A percentile compares a stretch with the other conserved stretches of the same genome.
These are phyloP conservation scores for Trypanosoma boissoni DNA, from an alignment of 208 protist genomes.

Conservation along the genomic window DNA sequence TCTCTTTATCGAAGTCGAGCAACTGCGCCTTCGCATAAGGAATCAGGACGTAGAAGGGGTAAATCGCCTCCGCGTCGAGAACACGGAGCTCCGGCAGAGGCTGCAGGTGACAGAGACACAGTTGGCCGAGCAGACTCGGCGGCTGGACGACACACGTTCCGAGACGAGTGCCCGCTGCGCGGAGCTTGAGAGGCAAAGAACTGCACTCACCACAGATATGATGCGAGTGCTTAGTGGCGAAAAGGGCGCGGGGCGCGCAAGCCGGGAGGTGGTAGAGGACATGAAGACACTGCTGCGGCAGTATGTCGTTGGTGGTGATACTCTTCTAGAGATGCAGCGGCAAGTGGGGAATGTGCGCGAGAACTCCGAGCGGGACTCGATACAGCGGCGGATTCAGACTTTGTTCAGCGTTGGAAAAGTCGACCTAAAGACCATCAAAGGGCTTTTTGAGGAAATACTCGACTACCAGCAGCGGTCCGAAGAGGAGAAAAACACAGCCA, in stretches of 20 bases:
- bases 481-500: conserved; percentile 41
- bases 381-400: conserved; percentile 54
- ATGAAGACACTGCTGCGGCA: conserved; percentile 24
- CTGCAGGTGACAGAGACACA: conserved; percentile 25
- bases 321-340: conserved; percentile 19
- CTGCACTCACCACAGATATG: conserved; percentile 12
- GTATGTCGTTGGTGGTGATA: conserved; percentile 24
- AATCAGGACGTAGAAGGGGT: conserved; percentile 32
- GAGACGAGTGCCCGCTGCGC: conserved; percentile 36
- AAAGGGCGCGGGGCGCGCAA: not conserved
- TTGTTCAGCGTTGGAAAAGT: conserved; percentile 36
- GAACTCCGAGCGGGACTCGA: conserved; percentile 25
- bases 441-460: conserved; percentile 61
- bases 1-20: conserved; percentile 44
- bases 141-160: conserved; percentile 25
- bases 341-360: conserved; percentile 30
- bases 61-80: conserved; percentile 17
- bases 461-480: conserved; percentile 70
- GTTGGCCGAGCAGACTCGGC: conserved; percentile 44
- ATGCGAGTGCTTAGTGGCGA: not conserved
- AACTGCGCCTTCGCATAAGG: conserved; percentile 32
- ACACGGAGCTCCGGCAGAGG: conserved; percentile 28
- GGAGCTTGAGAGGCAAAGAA: conserved; percentile 8
- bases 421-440: conserved; percentile 48
- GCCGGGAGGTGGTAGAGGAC: conserved; percentile 49